Evolutionary conservation across 2,329 filamentous ascomycete species (phyloP).

Genomic region (Cladosporium cucumerinum): DNA sequence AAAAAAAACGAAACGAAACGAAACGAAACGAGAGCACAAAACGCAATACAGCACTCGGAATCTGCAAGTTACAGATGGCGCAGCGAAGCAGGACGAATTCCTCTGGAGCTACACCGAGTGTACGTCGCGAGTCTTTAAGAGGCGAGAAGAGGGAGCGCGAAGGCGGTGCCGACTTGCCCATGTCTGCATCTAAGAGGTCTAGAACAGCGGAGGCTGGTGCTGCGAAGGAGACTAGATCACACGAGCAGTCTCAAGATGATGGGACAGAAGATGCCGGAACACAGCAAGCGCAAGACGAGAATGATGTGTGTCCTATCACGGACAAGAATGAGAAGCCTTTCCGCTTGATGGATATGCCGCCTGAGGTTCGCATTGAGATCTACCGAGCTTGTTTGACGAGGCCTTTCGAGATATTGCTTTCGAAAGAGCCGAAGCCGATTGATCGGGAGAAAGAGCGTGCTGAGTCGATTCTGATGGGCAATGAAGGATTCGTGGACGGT

Average conservation of each 20-base stretch:
- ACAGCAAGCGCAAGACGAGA: neutral
- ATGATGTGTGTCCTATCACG: neutral
- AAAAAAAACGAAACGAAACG: neutral
- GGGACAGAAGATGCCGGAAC: neutral
- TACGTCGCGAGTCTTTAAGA: neutral
- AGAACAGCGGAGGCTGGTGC: constrained; percentile 1
- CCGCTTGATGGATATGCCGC: constrained; percentile 43
- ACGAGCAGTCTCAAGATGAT: neutral
- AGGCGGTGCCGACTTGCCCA: neutral
- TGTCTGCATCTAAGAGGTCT: constrained; percentile 7
- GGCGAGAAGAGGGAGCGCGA: constrained; percentile 13
- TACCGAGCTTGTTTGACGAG: constrained; percentile 39
- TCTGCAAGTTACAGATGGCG: constrained; percentile 7
- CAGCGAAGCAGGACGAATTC: neutral
- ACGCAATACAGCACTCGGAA: neutral
- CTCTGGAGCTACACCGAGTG: neutral
- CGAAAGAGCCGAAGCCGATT: constrained; percentile 22
- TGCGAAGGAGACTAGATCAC: neutral
- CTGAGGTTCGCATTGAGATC: constrained; percentile 46
- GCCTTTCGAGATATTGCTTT: constrained; percentile 33
- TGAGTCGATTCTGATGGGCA: neutral
- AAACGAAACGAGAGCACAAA: neutral
- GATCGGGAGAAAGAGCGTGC: constrained; percentile 1
- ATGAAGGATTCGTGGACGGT: neutral
- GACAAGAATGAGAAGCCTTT: constrained; percentile 27